These are phyloP conservation scores for Phytophthora cryptogea DNA, from an alignment of 352 stramenopile genomes.

Conservation along the genomic window DNA sequence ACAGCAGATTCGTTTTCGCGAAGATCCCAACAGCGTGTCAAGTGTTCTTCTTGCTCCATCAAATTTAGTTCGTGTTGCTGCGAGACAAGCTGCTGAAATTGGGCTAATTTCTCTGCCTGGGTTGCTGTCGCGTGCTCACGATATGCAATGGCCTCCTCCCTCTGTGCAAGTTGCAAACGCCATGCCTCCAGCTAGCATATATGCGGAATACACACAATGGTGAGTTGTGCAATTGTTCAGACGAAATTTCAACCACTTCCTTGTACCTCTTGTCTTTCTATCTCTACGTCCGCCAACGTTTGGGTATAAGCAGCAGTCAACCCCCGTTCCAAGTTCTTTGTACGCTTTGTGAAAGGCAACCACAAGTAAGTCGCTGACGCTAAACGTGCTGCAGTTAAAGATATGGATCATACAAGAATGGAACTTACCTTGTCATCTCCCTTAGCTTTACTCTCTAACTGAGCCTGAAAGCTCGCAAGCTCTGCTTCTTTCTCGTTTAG, in stretches of 20 bases:
- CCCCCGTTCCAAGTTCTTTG: constrained; percentile 7
- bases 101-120: constrained; percentile 2
- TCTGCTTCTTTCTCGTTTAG: constrained; percentile 48
- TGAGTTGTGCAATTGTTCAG: neutral
- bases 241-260: neutral
- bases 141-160: constrained; percentile 3
- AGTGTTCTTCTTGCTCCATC: constrained; percentile 26
- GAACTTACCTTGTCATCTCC: neutral
- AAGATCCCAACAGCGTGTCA: neutral
- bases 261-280: constrained; percentile 12
- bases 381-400: neutral
- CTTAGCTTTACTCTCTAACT: constrained; percentile 23
- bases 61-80: constrained; percentile 16
- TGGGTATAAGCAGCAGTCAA: neutral
- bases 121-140: constrained; percentile 10
- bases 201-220: neutral
- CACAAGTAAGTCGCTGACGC: neutral
- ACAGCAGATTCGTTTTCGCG: constrained; percentile 1
- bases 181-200: constrained; percentile 5
- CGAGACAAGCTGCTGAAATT: constrained; percentile 9
- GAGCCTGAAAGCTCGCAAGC: constrained; percentile 25
- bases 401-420: neutral
- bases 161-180: constrained; percentile 7
- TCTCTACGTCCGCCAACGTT: constrained; percentile 9
- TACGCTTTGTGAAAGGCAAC: neutral